Evolutionary conservation across 1,284 basidiomycete species (phyloP), one percentile per base, ranked within the genome.

Genomic region (Cutaneotrichosporon sp.): DNA sequence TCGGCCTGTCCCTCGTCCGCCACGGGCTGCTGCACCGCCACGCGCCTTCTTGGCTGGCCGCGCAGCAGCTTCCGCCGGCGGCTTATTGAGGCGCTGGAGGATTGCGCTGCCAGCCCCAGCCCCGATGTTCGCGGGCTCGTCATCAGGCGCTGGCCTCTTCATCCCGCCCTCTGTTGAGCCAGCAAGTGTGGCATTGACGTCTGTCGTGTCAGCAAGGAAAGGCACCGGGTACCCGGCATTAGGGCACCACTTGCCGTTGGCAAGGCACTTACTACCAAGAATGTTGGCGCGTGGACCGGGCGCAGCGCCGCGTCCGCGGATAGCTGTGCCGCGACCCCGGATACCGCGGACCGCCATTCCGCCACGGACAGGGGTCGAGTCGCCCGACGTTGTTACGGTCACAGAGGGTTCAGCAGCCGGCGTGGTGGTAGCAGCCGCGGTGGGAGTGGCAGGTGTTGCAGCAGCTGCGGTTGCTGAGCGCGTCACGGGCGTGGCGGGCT

Each of bases 141-240:
- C 66, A 10, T 65, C 64, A 8, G 66, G 66, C 10, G 66, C 66
- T 9, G 66, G 66, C 22, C 66, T 63, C 55, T 67, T 67, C 16
- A 46, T 56, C 50, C 42, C 53, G 22, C 46, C 60, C 18, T 58
- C 57, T 7, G 42, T 8, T 22, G 32, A 21, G 32, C 56, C 56
- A 10, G 70, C 65, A 0, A 79, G 66, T 0, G 75, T 73, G 6
- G 77, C 76, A 59, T 79, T 79, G 56, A 79, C 77, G 49, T 71
- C 77, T 77, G 50, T 49, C 8, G 6, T 74, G 50, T 61, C 51
- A 64, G 57, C 21, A 21, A 60, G 11, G 51, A 53, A 21, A 38
- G 34, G 4, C 14, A 47, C 21, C 21, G 32, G 56, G 31, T 31
- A n/a, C n/a, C n/a, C n/a, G n/a, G n/a, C n/a, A 70, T 70, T 58